Percentiles rank a stretch among this genome's conserved stretches.
These are phyloP conservation scores for Paecilomyces dactylethromorphus DNA, from an alignment of 2,329 filamentous ascomycete species.

Conservation along the genomic window DNA sequence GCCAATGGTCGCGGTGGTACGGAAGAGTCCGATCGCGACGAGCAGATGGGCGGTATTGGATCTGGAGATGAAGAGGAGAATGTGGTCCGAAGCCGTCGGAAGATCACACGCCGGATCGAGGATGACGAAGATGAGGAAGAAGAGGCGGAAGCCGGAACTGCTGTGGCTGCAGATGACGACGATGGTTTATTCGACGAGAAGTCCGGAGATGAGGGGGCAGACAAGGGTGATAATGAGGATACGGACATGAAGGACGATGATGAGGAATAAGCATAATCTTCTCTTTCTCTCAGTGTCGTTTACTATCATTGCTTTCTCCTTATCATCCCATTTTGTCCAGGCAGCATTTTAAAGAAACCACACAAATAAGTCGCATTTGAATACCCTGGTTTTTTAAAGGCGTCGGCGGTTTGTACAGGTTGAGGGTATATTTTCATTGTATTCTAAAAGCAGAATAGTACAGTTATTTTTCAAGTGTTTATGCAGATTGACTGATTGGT, in stretches of 20 bases:
- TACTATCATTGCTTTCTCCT: not conserved
- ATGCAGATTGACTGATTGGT: not conserved
- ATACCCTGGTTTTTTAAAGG: not conserved
- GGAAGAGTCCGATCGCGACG: not conserved
- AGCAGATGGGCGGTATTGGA: not conserved
- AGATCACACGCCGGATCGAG: not conserved
- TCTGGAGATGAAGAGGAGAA: not conserved
- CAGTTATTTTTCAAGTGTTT: not conserved
- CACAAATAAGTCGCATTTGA: not conserved
- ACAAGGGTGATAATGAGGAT: not conserved
- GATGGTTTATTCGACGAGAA: not conserved
- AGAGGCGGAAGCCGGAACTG: not conserved
- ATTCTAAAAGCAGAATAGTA: not conserved
- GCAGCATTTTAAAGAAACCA: not conserved
- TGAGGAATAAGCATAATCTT: not conserved
- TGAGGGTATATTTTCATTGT: not conserved
- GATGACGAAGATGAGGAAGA: not conserved
- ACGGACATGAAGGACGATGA: not conserved
- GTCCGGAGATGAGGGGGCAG: not conserved
- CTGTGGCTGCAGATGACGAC: not conserved
- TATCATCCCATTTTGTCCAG: not conserved
- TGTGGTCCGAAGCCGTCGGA: not conserved
- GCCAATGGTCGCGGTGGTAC: slow-evolving; percentile 15
- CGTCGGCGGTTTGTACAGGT: not conserved
- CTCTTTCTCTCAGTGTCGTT: not conserved